phyloP scores from a whole-genome alignment of 2,329 filamentous ascomycete genomes.

The Colletotrichum magnum region DNA sequence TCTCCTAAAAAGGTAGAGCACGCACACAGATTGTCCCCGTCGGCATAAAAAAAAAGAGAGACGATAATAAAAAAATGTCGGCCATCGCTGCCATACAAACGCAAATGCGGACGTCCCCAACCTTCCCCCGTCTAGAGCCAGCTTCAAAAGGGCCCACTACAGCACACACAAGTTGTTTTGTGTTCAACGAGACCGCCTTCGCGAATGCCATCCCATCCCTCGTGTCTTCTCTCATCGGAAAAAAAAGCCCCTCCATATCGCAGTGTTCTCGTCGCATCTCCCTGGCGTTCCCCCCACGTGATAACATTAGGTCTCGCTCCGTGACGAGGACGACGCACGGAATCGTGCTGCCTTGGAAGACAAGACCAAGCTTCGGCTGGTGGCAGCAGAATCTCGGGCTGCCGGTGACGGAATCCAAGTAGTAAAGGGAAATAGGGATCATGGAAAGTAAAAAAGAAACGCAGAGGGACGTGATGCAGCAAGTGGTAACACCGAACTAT shows the following conservation, averaged over 20 bases:
- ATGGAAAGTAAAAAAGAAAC: slow-evolving; percentile 38
- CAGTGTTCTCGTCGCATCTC: slow-evolving; percentile 17
- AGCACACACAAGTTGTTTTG: slow-evolving; percentile 6
- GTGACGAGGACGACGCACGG: slow-evolving; percentile 7
- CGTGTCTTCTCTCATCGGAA: slow-evolving; percentile 11
- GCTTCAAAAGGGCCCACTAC: slow-evolving; percentile 5
- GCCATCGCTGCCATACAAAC: slow-evolving; percentile 42
- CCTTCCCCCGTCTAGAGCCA: slow-evolving; percentile 8
- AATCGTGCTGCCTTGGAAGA: neutral
- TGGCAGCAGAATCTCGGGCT: slow-evolving; percentile 2
- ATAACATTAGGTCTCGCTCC: slow-evolving; percentile 25
- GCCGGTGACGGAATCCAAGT: slow-evolving; percentile 5
- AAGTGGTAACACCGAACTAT: slow-evolving; percentile 31
- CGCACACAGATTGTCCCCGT: slow-evolving; percentile 7
- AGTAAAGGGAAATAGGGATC: slow-evolving; percentile 27
- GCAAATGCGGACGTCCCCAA: slow-evolving; percentile 39
- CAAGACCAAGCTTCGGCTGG: neutral
- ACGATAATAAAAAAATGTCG: slow-evolving; percentile 38
- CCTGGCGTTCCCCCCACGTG: slow-evolving; percentile 11
- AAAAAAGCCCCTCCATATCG: slow-evolving; percentile 9
- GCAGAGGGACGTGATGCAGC: slow-evolving; percentile 36
- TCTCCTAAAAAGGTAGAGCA: slow-evolving; percentile 4
- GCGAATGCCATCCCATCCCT: slow-evolving; percentile 16
- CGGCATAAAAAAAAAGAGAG: slow-evolving; percentile 43
- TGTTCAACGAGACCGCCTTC: slow-evolving; percentile 30